Percentiles rank a stretch among this genome's conserved stretches.
These are phyloP conservation scores for Aureobasidium sp. DNA, from an alignment of 2,329 filamentous ascomycete genomes.

Conservation along the genomic window DNA sequence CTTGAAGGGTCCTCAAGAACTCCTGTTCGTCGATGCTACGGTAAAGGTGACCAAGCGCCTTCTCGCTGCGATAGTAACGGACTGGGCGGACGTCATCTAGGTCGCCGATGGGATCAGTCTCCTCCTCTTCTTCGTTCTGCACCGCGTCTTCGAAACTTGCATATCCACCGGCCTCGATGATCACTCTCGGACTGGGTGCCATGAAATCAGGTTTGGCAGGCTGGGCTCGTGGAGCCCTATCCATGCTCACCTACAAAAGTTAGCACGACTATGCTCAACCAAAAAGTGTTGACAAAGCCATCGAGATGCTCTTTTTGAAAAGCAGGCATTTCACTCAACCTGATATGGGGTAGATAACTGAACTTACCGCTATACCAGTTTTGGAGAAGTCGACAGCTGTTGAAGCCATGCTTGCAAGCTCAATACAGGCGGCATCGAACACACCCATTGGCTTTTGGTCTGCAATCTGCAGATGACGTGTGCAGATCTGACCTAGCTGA, in stretches of 20 bases:
- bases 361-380: constrained; percentile 51
- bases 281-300: too few species aligned
- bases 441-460: constrained; percentile 22
- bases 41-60: constrained; percentile 62
- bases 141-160: constrained; percentile 26
- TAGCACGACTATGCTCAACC: not conserved
- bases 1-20: constrained; percentile 47
- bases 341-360: not conserved
- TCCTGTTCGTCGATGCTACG: constrained; percentile 62
- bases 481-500: constrained; percentile 34
- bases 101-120: constrained; percentile 15
- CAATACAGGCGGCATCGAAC: constrained; percentile 7
- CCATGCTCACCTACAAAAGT: constrained; percentile 36
- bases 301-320: too few species aligned
- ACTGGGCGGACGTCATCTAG: constrained; percentile 28
- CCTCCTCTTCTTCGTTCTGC: constrained; percentile 32
- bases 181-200: constrained; percentile 38
- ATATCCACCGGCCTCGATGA: constrained; percentile 28
- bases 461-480: constrained; percentile 33
- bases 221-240: constrained; percentile 32
- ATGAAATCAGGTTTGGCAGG: constrained; percentile 45
- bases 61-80: constrained; percentile 58
- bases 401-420: constrained; percentile 31
- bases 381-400: constrained; percentile 32
- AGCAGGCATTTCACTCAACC: too few species aligned